A percentile compares a stretch with the other conserved stretches of the same genome.
Evolutionary conservation across 225 moss, liverwort and hornwort genomes (phyloP).

Genomic region (Sphagnum contortum): DNA sequence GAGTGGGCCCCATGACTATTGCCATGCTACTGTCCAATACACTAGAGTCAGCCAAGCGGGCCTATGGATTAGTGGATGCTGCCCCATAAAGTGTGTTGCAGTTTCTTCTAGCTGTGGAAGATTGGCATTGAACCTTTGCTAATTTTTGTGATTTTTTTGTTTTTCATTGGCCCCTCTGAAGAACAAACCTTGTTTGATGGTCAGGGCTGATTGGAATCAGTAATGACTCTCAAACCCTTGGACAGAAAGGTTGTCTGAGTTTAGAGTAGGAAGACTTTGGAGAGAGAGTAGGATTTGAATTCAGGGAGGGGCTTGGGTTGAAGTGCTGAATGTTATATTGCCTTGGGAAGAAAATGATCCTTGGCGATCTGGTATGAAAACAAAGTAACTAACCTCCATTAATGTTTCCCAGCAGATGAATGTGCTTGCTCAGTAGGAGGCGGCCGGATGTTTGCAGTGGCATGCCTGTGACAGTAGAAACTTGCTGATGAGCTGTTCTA

Average conservation of each 20-base stretch:
- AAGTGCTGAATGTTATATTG: not conserved
- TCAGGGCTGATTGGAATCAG: too few species aligned
- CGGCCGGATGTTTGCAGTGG: too few species aligned
- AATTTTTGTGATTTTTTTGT: not conserved
- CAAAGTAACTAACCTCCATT: too few species aligned
- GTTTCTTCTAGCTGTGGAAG: not conserved
- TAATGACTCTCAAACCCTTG: too few species aligned
- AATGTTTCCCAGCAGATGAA: too few species aligned
- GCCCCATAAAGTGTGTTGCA: not conserved
- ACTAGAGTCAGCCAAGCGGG: conserved; percentile 59
- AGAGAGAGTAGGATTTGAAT: not conserved
- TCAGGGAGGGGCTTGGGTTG: too few species aligned
- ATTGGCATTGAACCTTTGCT: not conserved
- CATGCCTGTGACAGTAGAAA: too few species aligned
- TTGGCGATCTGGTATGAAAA: not conserved
- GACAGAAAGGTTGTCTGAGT: not conserved
- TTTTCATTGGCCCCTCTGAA: not conserved
- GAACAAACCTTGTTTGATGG: too few species aligned
- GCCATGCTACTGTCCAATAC: conserved; percentile 86
- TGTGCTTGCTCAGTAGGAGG: too few species aligned
- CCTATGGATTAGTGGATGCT: conserved; percentile 16
- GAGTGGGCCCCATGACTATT: conserved; percentile 97
- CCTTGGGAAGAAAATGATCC: not conserved
- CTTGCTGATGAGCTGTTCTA: too few species aligned
- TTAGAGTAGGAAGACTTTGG: not conserved